phyloP scores from a whole-genome alignment of 805 yeast species.

The Saccharomycopsis synnaedendra region DNA sequence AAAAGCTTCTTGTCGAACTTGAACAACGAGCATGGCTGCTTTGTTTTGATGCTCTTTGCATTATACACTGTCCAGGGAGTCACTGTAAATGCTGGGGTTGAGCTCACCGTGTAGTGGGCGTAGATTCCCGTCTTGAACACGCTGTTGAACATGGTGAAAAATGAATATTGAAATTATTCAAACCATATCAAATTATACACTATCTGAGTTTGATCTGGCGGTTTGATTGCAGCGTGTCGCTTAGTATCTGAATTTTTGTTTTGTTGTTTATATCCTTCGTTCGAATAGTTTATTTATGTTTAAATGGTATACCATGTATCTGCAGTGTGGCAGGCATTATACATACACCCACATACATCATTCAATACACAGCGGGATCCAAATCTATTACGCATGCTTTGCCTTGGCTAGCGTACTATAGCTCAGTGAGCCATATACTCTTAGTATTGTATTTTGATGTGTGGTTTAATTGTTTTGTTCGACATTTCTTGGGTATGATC shows the following conservation, averaged over 20 bases:
- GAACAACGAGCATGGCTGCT: slow-evolving; percentile 13
- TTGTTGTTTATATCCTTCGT: background rate
- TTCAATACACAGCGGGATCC: no score
- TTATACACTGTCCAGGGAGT: slow-evolving; percentile 14
- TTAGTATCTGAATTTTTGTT: background rate
- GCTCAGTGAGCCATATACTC: no score
- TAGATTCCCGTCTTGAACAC: slow-evolving; percentile 17
- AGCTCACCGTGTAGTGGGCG: slow-evolving; percentile 15
- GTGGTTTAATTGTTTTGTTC: no score
- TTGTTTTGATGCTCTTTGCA: slow-evolving; percentile 15
- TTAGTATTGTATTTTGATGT: no score
- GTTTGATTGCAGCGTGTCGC: background rate
- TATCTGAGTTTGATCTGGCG: background rate
- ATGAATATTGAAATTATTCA: background rate
- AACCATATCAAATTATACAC: background rate
- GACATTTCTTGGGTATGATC: no score
- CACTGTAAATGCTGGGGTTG: slow-evolving; percentile 13
- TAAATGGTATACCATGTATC: no score
- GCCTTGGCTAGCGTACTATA: no score
- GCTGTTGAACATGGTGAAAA: slow-evolving; percentile 12
- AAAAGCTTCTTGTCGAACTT: slow-evolving; percentile 16
- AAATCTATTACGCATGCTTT: no score
- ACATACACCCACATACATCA: no score
- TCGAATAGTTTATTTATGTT: background rate
- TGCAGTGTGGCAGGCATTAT: no score